phyloP scores from a whole-genome alignment of 148 eudicot genomes.

The Chenopodium album region DNA sequence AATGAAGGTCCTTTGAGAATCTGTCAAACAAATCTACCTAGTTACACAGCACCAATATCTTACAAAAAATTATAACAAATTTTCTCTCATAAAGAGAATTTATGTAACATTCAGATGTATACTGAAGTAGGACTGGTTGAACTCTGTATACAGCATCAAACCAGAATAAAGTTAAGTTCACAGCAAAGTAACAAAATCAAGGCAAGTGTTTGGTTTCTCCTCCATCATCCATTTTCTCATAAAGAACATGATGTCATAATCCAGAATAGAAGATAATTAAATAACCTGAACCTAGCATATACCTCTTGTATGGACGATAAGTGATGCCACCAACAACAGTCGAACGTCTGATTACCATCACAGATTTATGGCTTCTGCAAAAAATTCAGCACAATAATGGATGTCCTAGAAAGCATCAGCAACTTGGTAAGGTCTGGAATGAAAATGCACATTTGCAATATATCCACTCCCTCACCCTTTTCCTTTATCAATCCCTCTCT shows the following conservation, averaged over 20 bases:
- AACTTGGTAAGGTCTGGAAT: not conserved
- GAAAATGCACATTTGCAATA: not conserved
- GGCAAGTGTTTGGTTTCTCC: not conserved
- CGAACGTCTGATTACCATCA: constrained; percentile 73
- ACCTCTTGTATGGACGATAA: constrained; percentile 91
- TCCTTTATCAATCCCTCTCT: not conserved
- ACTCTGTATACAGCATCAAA: not conserved
- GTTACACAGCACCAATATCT: not conserved
- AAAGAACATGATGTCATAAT: not conserved
- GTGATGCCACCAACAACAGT: constrained; percentile 96
- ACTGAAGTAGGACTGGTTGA: not conserved
- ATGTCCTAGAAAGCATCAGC: constrained; percentile 4
- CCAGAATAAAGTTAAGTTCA: not conserved
- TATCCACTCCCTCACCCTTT: not conserved
- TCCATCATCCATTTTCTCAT: not conserved
- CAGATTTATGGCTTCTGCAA: constrained; percentile 91
- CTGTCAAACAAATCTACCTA: not conserved
- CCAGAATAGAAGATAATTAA: constrained; percentile 8
- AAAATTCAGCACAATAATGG: constrained; percentile 15
- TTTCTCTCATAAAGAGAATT: not conserved
- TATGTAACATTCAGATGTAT: not conserved
- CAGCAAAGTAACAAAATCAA: not conserved
- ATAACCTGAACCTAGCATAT: constrained; percentile 8
- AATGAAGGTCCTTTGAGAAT: not conserved
- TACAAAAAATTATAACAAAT: not conserved